Percentiles rank a stretch among this genome's conserved stretches.
Conservation (phyloP, 1,284 basidiomycete genomes). For the Austroboletus novae-zelandiae region DNA sequence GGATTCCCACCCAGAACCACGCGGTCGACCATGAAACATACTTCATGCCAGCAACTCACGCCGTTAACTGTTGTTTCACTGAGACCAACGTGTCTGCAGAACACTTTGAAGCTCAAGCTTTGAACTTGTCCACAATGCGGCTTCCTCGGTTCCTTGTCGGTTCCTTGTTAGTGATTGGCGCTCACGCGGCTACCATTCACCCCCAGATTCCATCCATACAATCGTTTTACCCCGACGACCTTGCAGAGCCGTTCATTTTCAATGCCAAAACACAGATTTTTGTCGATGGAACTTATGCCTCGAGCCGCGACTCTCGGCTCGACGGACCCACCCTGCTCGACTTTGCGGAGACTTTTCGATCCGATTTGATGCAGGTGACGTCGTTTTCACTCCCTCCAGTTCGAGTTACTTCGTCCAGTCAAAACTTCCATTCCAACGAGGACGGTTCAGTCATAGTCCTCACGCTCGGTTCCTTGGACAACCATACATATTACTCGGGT, state of each 20-base stretch:
- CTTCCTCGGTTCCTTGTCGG: not conserved
- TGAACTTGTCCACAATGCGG: not conserved
- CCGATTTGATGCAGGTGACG: slow-evolving; percentile 19
- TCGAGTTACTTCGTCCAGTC: slow-evolving; percentile 4
- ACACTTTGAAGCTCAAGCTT: too few relatives aligned
- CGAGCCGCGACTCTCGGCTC: not conserved
- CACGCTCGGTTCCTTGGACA: slow-evolving; percentile 16
- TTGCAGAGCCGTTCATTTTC: slow-evolving; percentile 13
- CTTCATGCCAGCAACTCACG: too few relatives aligned
- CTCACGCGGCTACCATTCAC: slow-evolving; percentile 4
- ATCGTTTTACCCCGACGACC: slow-evolving; percentile 13
- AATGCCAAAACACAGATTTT: slow-evolving; percentile 20
- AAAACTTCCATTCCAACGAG: not conserved
- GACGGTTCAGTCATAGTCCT: slow-evolving; percentile 22
- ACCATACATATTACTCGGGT: slow-evolving; percentile 32
- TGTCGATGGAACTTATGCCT: slow-evolving; percentile 17
- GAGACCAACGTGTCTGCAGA: too few relatives aligned
- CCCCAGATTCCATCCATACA: slow-evolving; percentile 31
- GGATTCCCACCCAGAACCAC: too few relatives aligned
- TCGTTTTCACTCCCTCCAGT: slow-evolving; percentile 18
- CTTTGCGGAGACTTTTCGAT: slow-evolving; percentile 26
- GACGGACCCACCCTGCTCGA: slow-evolving; percentile 18
- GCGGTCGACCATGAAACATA: too few relatives aligned
- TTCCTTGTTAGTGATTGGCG: not conserved
- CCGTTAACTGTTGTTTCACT: too few relatives aligned